These are phyloP conservation scores for Pseudonitzschia delicatissima DNA, from an alignment of 108 stramenopile species.

Conservation along the genomic window DNA sequence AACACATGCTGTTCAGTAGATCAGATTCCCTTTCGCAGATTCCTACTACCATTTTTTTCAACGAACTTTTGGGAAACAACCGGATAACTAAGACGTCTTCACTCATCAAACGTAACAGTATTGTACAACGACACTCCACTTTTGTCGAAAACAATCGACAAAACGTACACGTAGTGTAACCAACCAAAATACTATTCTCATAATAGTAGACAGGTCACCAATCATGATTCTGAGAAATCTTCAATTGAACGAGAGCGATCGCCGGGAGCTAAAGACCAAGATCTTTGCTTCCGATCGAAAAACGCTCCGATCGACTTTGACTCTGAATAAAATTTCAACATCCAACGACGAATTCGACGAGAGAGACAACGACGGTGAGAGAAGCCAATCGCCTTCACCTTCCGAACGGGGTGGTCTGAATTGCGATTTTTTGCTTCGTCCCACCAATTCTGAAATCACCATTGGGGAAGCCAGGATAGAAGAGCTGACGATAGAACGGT, in stretches of 20 bases:
- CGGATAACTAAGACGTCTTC: too few species aligned
- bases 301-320: background rate
- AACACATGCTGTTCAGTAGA: too few species aligned
- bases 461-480: background rate
- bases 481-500: slow-evolving; percentile 3
- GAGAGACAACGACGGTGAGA: too few species aligned
- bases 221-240: slow-evolving; percentile 2
- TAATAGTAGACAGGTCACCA: too few species aligned
- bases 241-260: background rate
- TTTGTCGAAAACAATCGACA: too few species aligned
- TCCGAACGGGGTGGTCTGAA: background rate
- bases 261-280: background rate
- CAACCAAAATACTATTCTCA: too few species aligned
- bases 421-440: background rate
- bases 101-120: too few species aligned
- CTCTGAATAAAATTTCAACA: background rate
- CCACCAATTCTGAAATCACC: background rate
- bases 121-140: too few species aligned
- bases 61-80: too few species aligned
- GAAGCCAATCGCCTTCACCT: background rate
- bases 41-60: too few species aligned
- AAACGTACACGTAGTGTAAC: too few species aligned
- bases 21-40: too few species aligned
- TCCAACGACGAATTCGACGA: background rate
- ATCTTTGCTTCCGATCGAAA: background rate